Conservation (phyloP, 2,329 filamentous ascomycete species). For the Blastomyces gilchristii region DNA sequence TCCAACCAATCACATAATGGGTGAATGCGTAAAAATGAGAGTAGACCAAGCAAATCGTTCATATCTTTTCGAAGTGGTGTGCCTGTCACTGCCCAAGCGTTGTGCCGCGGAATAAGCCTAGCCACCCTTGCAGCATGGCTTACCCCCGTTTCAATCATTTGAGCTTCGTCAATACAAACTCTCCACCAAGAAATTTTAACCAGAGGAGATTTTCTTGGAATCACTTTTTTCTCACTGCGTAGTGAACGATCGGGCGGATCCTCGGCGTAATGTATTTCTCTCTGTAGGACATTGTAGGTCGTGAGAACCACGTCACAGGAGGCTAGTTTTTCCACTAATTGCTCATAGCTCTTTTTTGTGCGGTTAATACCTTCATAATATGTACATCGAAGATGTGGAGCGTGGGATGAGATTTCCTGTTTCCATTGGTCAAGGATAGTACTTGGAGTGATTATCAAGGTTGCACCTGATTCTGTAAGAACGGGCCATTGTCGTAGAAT, state of each 20-base stretch:
- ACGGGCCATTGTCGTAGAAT: conserved; percentile 17
- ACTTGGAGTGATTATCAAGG: conserved; percentile 52
- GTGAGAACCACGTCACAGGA: conserved; percentile 50
- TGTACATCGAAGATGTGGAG: conserved; percentile 46
- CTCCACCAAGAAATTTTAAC: conserved; percentile 82
- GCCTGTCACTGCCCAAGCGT: conserved; percentile 86
- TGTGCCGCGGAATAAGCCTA: conserved; percentile 65
- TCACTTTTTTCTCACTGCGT: conserved; percentile 53
- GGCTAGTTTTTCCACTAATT: conserved; percentile 39
- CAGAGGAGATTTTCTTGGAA: conserved; percentile 61
- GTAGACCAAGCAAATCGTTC: conserved; percentile 65
- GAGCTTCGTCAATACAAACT: conserved; percentile 58
- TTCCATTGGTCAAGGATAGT: conserved; percentile 55
- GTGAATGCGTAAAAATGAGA: conserved; percentile 70
- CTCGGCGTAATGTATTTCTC: conserved; percentile 67
- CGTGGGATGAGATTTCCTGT: conserved; percentile 48
- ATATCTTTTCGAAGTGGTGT: conserved; percentile 78
- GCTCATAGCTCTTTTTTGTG: conserved; percentile 26
- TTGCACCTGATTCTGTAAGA: conserved; percentile 41
- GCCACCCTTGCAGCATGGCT: conserved; percentile 74
- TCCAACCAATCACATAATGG: conserved; percentile 57
- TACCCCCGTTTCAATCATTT: conserved; percentile 87
- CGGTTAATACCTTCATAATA: conserved; percentile 47
- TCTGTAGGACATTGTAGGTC: conserved; percentile 59
- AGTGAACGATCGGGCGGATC: conserved; percentile 62